phyloP scores from a whole-genome alignment of 768 basidiomycete genomes.

The Tylopilus felleus region DNA sequence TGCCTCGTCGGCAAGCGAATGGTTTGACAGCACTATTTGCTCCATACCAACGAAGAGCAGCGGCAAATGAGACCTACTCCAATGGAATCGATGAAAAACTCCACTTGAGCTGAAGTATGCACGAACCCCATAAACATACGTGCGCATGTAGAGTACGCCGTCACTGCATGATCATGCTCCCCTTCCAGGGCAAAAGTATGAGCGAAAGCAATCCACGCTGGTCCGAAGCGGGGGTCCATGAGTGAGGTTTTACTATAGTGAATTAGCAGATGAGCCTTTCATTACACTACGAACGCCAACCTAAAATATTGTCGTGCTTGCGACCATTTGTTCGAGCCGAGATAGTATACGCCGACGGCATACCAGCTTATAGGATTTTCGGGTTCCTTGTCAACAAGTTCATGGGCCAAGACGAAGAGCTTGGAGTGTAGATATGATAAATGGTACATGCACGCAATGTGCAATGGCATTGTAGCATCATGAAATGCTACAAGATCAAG shows the following conservation, averaged over 20 bases:
- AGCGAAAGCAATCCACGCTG: slow-evolving; percentile 97
- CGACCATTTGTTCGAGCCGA: slow-evolving; percentile 80
- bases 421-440: slow-evolving; percentile 86
- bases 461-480: slow-evolving; percentile 84
- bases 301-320: slow-evolving; percentile 95
- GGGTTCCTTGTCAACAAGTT: slow-evolving; percentile 92
- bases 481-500: slow-evolving; percentile 83
- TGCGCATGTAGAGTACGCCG: slow-evolving; percentile 95
- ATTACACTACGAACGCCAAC: slow-evolving; percentile 39
- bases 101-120: not conserved
- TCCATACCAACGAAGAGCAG: slow-evolving; percentile 98
- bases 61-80: slow-evolving; percentile 84
- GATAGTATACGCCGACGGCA: slow-evolving; percentile 97
- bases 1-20: slow-evolving; percentile 80
- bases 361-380: slow-evolving; percentile 96
- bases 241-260: slow-evolving; percentile 82
- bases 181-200: slow-evolving; percentile 97
- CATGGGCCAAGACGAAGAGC: slow-evolving; percentile 94
- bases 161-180: slow-evolving; percentile 98
- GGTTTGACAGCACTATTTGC: slow-evolving; percentile 86
- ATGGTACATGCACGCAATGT: slow-evolving; percentile 98
- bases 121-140: slow-evolving; percentile 90
- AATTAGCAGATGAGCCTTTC: slow-evolving; percentile 6
- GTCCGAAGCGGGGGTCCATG: slow-evolving; percentile 94
- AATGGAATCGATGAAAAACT: slow-evolving; percentile 5